phyloP scores from a whole-genome alignment of 257 asterid genomes.

The Solanum peruvianum region DNA sequence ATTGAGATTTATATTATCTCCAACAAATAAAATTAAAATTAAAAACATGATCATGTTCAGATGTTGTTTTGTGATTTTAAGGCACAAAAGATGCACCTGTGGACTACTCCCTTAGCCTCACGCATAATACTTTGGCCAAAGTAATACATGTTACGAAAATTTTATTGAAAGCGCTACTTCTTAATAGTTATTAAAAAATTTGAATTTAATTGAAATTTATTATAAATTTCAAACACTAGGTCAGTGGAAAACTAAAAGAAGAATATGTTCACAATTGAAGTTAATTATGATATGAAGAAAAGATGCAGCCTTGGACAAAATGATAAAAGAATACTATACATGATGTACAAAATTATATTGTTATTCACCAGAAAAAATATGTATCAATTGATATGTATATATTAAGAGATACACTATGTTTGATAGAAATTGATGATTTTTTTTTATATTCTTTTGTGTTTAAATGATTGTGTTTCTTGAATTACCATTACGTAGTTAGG shows the following conservation, averaged over 20 bases:
- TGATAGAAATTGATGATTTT: background rate
- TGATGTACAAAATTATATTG: background rate
- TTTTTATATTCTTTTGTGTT: background rate
- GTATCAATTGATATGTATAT: background rate
- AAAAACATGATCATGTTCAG: background rate
- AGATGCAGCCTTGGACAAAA: background rate
- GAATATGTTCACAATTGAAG: background rate
- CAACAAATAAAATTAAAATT: background rate
- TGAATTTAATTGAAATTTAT: accelerated
- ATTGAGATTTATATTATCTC: background rate
- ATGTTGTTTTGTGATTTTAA: background rate
- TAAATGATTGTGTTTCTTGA: background rate
- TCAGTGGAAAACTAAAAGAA: accelerated
- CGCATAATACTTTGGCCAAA: no score
- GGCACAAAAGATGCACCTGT: background rate
- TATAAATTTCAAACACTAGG: background rate
- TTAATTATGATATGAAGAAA: background rate
- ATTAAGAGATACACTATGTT: background rate
- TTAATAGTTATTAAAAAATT: accelerated
- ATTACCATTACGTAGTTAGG: background rate
- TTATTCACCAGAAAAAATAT: background rate
- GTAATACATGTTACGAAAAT: no score
- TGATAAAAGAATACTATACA: background rate
- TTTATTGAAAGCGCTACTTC: no score
- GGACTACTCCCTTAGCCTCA: background rate